These are phyloP conservation scores for Lumnitzera racemosa DNA, from an alignment of 345 rosid genomes.

Conservation along the genomic window DNA sequence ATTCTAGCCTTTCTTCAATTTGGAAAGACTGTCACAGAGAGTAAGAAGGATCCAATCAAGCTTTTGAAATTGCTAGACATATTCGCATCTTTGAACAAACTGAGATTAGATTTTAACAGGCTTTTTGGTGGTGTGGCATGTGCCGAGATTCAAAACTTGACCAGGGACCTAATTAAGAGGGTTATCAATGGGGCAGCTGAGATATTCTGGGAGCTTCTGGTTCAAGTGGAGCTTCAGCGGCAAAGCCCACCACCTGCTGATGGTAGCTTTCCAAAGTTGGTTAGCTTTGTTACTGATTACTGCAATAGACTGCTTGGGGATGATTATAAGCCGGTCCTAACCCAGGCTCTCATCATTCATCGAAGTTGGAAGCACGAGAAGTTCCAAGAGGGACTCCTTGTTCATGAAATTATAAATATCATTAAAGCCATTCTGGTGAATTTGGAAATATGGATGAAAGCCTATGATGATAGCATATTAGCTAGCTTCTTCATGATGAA, in stretches of 20 bases:
- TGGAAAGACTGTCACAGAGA: slow-evolving; percentile 88
- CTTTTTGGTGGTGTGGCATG: slow-evolving; percentile 98
- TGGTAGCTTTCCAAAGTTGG: slow-evolving; percentile 71
- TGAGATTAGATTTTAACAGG: slow-evolving; percentile 85
- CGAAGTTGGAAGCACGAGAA: slow-evolving; percentile 91
- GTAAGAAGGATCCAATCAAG: slow-evolving; percentile 91
- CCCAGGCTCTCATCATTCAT: slow-evolving; percentile 76
- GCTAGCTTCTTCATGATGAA: slow-evolving; percentile 80
- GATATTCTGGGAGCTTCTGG: slow-evolving; percentile 88
- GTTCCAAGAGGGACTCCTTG: slow-evolving; percentile 78
- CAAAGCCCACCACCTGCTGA: slow-evolving; percentile 74
- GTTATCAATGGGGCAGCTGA: slow-evolving; percentile 87
- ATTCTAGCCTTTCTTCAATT: slow-evolving; percentile 90
- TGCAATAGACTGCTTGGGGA: slow-evolving; percentile 86
- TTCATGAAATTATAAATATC: slow-evolving; percentile 57
- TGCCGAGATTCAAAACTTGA: slow-evolving; percentile 83
- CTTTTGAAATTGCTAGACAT: slow-evolving; percentile 87
- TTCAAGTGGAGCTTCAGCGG: slow-evolving; percentile 88
- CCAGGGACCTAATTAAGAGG: slow-evolving; percentile 87
- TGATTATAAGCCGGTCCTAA: slow-evolving; percentile 64
- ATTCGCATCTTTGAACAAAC: slow-evolving; percentile 73
- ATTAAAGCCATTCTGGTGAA: slow-evolving; percentile 68
- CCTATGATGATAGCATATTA: slow-evolving; percentile 51
- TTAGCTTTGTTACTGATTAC: slow-evolving; percentile 80
- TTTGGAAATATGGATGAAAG: slow-evolving; percentile 76